Evolutionary conservation across 345 rosid species (phyloP).

Genomic region (Brassica incana): DNA sequence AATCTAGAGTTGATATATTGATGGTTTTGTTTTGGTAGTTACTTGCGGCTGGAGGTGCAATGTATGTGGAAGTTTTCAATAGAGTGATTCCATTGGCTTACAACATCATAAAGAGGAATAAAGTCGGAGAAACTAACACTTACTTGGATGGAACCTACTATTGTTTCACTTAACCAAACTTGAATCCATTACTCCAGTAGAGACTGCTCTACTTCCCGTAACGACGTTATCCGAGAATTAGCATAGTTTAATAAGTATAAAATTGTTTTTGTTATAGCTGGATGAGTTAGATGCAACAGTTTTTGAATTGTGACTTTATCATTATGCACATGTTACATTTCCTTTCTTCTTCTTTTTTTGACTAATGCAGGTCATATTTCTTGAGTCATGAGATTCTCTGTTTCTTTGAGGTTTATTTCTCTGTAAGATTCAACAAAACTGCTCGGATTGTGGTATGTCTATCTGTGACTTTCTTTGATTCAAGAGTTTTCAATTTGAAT

Average conservation of each 20-base stretch:
- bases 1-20: background rate
- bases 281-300: no score
- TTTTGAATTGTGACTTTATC: no score
- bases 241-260: no score
- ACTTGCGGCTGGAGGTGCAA: conserved; percentile 94
- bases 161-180: conserved; percentile 93
- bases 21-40: conserved; percentile 44
- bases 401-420: no score
- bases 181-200: conserved; percentile 57
- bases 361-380: no score
- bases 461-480: background rate
- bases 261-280: no score
- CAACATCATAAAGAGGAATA: conserved; percentile 83
- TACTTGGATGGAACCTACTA: conserved; percentile 88
- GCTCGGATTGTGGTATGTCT: no score
- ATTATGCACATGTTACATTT: no score
- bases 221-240: conserved; percentile 56
- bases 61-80: conserved; percentile 95
- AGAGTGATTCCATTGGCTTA: conserved; percentile 91
- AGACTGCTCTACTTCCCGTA: conserved; percentile 51
- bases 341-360: no score
- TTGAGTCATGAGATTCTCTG: no score
- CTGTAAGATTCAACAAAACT: no score
- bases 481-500: background rate
- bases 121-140: conserved; percentile 75